phyloP scores from a whole-genome alignment of 2,329 filamentous ascomycete species.

The Talaromyces rugulosus region DNA sequence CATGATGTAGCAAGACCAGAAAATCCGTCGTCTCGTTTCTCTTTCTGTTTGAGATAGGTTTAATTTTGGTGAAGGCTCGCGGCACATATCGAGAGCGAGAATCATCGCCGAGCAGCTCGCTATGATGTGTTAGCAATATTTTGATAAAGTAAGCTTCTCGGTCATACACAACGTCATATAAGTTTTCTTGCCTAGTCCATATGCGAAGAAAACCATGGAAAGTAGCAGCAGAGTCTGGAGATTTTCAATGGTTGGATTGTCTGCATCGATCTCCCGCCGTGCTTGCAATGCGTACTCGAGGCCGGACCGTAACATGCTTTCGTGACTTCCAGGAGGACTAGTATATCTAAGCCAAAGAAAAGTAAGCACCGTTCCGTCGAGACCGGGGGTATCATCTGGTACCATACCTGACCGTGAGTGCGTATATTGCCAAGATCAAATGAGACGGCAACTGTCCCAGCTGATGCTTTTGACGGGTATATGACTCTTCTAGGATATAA shows the following conservation, averaged over 20 bases:
- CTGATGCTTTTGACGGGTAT: conserved; percentile 67
- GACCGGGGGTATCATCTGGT: background rate
- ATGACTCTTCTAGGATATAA: conserved; percentile 73
- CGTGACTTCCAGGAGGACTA: conserved; percentile 62
- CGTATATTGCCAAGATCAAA: conserved; percentile 51
- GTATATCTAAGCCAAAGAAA: conserved; percentile 56
- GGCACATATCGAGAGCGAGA: conserved; percentile 73
- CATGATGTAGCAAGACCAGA: conserved; percentile 85
- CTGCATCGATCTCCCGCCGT: conserved; percentile 67
- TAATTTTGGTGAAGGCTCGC: conserved; percentile 63
- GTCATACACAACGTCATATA: conserved; percentile 75
- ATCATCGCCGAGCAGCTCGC: conserved; percentile 77
- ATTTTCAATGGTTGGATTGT: conserved; percentile 75
- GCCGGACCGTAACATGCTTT: conserved; percentile 63
- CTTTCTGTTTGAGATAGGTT: conserved; percentile 64
- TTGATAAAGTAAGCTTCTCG: background rate
- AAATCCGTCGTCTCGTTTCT: conserved; percentile 73
- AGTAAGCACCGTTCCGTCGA: conserved; percentile 16
- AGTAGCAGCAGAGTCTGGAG: conserved; percentile 73
- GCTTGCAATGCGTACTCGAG: conserved; percentile 70
- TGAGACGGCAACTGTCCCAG: conserved; percentile 58
- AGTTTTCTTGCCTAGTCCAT: conserved; percentile 75
- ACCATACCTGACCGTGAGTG: conserved; percentile 58
- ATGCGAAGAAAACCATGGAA: conserved; percentile 69
- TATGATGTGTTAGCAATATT: conserved; percentile 29